These are phyloP conservation scores for Arachis monticola DNA, from an alignment of 331 rosid genomes.

Conservation along the genomic window DNA sequence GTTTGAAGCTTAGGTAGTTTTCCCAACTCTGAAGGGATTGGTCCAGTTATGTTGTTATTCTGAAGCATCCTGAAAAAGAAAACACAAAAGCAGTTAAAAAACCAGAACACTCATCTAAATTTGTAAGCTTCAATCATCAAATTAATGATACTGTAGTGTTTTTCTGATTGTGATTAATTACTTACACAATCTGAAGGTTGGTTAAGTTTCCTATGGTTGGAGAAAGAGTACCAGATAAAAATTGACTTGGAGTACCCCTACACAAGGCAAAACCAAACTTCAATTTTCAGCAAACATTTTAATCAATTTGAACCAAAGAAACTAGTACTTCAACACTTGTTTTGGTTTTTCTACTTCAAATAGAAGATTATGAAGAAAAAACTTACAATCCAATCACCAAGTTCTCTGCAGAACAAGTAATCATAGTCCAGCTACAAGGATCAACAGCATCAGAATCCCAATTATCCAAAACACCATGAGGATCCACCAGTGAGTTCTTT, in stretches of 20 bases:
- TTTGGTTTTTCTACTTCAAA: not conserved
- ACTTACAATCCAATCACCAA: conserved; percentile 88
- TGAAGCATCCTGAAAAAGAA: conserved; percentile 50
- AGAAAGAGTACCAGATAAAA: conserved; percentile 85
- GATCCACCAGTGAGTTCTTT: conserved; percentile 74
- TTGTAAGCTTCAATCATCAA: conserved; percentile 31
- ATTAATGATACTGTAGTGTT: not conserved
- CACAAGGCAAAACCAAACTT: conserved; percentile 43
- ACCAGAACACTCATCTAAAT: conserved; percentile 29
- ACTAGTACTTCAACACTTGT: conserved; percentile 5
- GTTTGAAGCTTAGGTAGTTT: conserved; percentile 59
- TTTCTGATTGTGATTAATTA: not conserved
- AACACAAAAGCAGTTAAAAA: conserved; percentile 10
- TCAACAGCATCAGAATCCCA: conserved; percentile 97
- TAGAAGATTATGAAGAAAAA: conserved; percentile 31
- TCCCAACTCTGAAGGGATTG: conserved; percentile 57
- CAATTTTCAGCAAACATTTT: conserved; percentile 34
- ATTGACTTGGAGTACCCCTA: conserved; percentile 98
- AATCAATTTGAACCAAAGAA: not conserved
- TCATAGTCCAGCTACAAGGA: conserved; percentile 99
- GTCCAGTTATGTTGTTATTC: conserved; percentile 61
- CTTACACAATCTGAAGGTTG: conserved; percentile 97
- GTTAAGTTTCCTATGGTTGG: conserved; percentile 94
- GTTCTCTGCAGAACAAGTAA: conserved; percentile 85
- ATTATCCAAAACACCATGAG: conserved; percentile 88